Percentiles rank a stretch among this genome's conserved stretches.
Conservation (phyloP, 2,329 filamentous ascomycete genomes). For the Penicillium sp. region DNA sequence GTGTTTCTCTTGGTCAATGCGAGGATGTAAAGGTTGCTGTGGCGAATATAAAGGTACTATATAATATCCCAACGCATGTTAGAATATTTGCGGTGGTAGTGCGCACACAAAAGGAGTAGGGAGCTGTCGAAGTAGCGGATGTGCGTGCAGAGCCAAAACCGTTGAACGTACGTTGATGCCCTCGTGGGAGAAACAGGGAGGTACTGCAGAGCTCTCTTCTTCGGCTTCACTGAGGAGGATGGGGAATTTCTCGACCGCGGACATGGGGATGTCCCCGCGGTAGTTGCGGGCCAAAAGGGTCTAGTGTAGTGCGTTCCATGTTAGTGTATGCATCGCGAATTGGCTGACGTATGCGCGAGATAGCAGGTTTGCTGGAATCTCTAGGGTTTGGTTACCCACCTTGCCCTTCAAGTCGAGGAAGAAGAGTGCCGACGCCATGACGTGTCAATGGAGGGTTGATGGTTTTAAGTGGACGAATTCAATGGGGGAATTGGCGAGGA, state of each 20-base stretch:
- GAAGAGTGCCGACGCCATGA: conserved; percentile 96
- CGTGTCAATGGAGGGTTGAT: conserved; percentile 31
- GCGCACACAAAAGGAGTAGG: conserved; percentile 15
- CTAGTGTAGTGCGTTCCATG: conserved; percentile 48
- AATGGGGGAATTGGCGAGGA: not conserved
- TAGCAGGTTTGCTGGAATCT: not conserved
- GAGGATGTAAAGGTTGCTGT: conserved; percentile 98
- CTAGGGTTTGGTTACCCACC: conserved; percentile 53
- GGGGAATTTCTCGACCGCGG: conserved; percentile 96
- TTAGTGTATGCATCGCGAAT: conserved; percentile 21
- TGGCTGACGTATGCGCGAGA: not conserved
- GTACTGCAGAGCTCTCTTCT: conserved; percentile 96
- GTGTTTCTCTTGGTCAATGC: conserved; percentile 98
- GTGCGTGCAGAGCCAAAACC: not conserved
- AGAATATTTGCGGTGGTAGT: conserved; percentile 6
- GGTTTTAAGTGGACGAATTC: not conserved
- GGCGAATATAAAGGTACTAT: conserved; percentile 97
- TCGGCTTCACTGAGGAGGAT: conserved; percentile 94
- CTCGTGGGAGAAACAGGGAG: conserved; percentile 96
- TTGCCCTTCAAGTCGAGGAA: conserved; percentile 99
- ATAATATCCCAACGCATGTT: conserved; percentile 4
- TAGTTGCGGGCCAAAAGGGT: conserved; percentile 98
- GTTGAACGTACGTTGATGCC: conserved; percentile 83
- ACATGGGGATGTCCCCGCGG: conserved; percentile 98
- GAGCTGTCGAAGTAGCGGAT: conserved; percentile 4